These are phyloP conservation scores for Wakefieldia striispora DNA, from an alignment of 768 basidiomycete genomes.

Conservation along the genomic window DNA sequence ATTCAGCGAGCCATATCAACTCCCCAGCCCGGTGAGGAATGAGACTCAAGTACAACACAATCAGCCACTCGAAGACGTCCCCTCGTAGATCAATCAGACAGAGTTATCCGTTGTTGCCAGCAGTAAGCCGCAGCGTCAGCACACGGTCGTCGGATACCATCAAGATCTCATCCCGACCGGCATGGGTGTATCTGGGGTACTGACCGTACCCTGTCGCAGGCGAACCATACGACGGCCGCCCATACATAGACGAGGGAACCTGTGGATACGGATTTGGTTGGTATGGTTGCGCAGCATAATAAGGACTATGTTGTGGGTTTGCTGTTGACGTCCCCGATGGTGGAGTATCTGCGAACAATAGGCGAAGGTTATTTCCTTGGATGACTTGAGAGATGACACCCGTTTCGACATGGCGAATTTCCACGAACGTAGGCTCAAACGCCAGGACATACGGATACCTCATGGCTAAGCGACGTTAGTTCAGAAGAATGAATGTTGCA, in stretches of 20 bases:
- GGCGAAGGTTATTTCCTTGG: slow-evolving; percentile 84
- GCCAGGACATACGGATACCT: slow-evolving; percentile 97
- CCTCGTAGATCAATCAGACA: neutral
- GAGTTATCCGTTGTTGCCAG: slow-evolving; percentile 18
- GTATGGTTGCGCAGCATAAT: slow-evolving; percentile 31
- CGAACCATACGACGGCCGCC: slow-evolving; percentile 29
- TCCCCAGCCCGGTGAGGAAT: slow-evolving; percentile 17
- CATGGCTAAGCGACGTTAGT: slow-evolving; percentile 54
- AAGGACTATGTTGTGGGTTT: slow-evolving; percentile 36
- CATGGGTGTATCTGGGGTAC: slow-evolving; percentile 46
- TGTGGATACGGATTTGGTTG: slow-evolving; percentile 33
- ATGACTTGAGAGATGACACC: slow-evolving; percentile 93
- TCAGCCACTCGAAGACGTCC: neutral
- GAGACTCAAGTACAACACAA: slow-evolving; percentile 10
- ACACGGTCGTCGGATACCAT: slow-evolving; percentile 89
- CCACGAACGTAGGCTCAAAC: slow-evolving; percentile 95
- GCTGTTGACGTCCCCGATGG: slow-evolving; percentile 73
- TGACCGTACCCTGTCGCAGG: slow-evolving; percentile 35
- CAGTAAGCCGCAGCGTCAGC: slow-evolving; percentile 59
- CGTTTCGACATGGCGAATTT: slow-evolving; percentile 93
- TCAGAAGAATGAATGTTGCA: slow-evolving; percentile 6
- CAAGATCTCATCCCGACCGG: slow-evolving; percentile 79
- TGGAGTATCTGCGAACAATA: slow-evolving; percentile 92
- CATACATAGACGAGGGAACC: slow-evolving; percentile 23
- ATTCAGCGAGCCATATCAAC: slow-evolving; percentile 10